Conservation (phyloP, 192 early-diverging fungal species). For the Gaertneriomyces semiglobifer region DNA sequence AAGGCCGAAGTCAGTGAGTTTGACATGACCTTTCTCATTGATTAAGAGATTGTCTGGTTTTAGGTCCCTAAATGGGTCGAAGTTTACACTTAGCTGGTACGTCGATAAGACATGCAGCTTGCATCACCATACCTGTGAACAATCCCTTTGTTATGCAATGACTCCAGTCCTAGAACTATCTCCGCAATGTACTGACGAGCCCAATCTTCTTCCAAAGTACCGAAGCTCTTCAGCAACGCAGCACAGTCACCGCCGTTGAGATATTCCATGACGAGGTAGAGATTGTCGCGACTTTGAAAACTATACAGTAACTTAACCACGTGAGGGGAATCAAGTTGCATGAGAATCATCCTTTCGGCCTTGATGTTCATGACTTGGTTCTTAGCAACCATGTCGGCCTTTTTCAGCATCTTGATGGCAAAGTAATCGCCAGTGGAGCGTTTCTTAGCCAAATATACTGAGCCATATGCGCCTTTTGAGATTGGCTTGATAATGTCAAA, state of each 20-base stretch:
- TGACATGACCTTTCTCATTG: conserved; percentile 78
- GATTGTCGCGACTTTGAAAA: conserved; percentile 79
- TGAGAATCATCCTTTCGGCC: conserved; percentile 83
- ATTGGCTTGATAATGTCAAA: conserved; percentile 90
- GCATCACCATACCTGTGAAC: conserved; percentile 67
- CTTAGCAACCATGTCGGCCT: conserved; percentile 87
- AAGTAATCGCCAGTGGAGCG: conserved; percentile 79
- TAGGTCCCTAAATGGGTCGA: conserved; percentile 56
- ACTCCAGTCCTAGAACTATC: conserved; percentile 75
- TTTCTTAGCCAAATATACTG: conserved; percentile 82
- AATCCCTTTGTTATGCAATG: conserved; percentile 72
- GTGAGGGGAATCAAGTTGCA: conserved; percentile 80
- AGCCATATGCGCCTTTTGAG: conserved; percentile 85
- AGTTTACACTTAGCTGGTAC: conserved; percentile 3
- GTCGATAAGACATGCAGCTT: too few relatives aligned
- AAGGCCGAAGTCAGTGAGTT: conserved; percentile 85
- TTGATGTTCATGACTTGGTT: conserved; percentile 90
- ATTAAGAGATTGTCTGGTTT: conserved; percentile 85
- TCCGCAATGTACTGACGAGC: conserved; percentile 81
- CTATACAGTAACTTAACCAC: conserved; percentile 81
- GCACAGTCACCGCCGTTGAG: conserved; percentile 86
- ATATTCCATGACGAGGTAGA: conserved; percentile 87
- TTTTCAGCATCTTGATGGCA: conserved; percentile 83
- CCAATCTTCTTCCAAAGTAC: conserved; percentile 75
- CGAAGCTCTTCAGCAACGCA: conserved; percentile 72